These are phyloP conservation scores for Aspergillus arachidicola DNA, from an alignment of 2,329 filamentous ascomycete genomes.

Conservation along the genomic window DNA sequence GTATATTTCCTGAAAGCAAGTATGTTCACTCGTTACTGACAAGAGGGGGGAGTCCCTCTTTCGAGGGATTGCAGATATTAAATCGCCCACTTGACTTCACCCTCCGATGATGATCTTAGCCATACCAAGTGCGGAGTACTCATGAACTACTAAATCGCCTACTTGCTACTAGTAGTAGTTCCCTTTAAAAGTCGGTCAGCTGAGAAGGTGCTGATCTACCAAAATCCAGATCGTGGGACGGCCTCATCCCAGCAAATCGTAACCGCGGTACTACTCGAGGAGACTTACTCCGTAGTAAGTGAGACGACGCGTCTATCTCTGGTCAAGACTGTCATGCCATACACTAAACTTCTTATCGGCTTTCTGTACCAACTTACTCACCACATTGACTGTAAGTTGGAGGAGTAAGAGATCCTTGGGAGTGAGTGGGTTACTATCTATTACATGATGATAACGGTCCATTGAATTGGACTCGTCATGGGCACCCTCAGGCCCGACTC, in stretches of 20 bases:
- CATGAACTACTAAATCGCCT: not conserved
- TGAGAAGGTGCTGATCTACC: conserved; percentile 9
- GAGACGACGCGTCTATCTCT: not conserved
- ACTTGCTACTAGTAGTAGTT: not conserved
- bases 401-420: not conserved
- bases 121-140: not conserved
- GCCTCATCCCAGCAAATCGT: not conserved
- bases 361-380: not conserved
- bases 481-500: not conserved
- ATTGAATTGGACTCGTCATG: not conserved
- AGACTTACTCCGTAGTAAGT: not conserved
- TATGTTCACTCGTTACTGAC: not conserved
- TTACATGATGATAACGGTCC: not conserved
- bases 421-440: not conserved
- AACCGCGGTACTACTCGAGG: not conserved
- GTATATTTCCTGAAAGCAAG: not conserved
- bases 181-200: conserved; percentile 12
- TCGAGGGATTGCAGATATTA: conserved; percentile 1
- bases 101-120: not conserved
- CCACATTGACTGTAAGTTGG: not conserved
- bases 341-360: not conserved
- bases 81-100: not conserved
- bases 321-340: not conserved
- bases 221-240: conserved; percentile 11
- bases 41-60: not conserved